phyloP scores from a whole-genome alignment of 1,284 basidiomycete species.

The Papiliotrema flavescens region DNA sequence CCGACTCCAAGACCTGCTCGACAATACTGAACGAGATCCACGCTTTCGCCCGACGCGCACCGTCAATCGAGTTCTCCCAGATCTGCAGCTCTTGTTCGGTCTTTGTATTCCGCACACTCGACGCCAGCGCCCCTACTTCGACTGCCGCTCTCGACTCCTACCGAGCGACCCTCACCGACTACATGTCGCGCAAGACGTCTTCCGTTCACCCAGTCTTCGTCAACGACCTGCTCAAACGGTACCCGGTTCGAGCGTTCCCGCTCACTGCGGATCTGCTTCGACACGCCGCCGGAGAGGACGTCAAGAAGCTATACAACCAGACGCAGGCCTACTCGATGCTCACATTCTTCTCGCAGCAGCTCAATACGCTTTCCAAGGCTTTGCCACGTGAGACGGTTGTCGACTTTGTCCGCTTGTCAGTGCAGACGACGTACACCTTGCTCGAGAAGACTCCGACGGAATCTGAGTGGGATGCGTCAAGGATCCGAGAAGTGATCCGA shows the following conservation, averaged over 20 bases:
- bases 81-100: conserved; percentile 67
- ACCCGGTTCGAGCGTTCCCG: conserved; percentile 65
- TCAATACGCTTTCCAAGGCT: conserved; percentile 55
- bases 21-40: conserved; percentile 66
- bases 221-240: conserved; percentile 69
- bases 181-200: conserved; percentile 75
- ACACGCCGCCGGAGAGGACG: conserved; percentile 50
- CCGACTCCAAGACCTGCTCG: conserved; percentile 45
- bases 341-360: conserved; percentile 61
- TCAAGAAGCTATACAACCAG: conserved; percentile 71
- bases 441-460: conserved; percentile 54
- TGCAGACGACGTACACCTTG: conserved; percentile 58
- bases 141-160: conserved; percentile 57
- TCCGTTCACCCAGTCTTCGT: conserved; percentile 72
- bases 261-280: conserved; percentile 61
- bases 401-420: conserved; percentile 54
- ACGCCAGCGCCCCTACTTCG: conserved; percentile 21
- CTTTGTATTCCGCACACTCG: conserved; percentile 64
- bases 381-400: conserved; percentile 49
- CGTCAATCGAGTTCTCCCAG: conserved; percentile 62
- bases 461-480: conserved; percentile 57
- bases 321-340: conserved; percentile 72
- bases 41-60: conserved; percentile 62
- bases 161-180: conserved; percentile 68
- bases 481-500: conserved; percentile 77